Base-by-base conservation (phyloP, 768 basidiomycete species). In the Panaeolus papilionaceus region DNA sequence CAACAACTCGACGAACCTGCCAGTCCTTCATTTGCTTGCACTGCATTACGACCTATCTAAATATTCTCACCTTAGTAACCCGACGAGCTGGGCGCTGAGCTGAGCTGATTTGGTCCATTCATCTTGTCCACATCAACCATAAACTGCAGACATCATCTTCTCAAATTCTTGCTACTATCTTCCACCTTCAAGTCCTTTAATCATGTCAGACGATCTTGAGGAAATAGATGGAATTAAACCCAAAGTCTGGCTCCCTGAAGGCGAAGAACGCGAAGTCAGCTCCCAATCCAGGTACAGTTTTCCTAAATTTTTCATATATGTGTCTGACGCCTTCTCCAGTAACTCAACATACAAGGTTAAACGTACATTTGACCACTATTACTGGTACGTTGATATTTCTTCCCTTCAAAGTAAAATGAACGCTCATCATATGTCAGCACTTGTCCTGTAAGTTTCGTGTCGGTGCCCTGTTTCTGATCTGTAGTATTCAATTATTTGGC, bases 141-240 rank as follows among this genome's bases (percentile, higher is more conserved):
- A 37, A 47, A 11, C 26, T 58, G 14, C 16, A 3, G 28, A 23
- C 54, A 2, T 14, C 9, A 3, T 58, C 54, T 16, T 12, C 28
- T 58, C 14, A 58, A 58, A 37, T 58, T 37, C 33, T 18, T 12
- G 1, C 20, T 58, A 2, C 20, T 6, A n/a, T 9, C 47, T 10
- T 37, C 33, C 54, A 58, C 16, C 26, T n/a, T 8, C 33, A 16
- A 18, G 4, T 16, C 11, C 28, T 12, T 9, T 9, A 12, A 77
- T 75, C 72, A 49, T 75, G 44, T 66, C 73, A 69, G 85, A 86
- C 71, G 85, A 84, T 71, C 82, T 87, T 20, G 80, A 79, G 62
- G 81, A 82, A 72, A 87, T 88, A 63, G 79, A 83, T 69, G 86
- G 86, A 14, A 75, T 86, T 64, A 83, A 83, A 71, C 87, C 86